Base-by-base conservation (phyloP, 2,329 filamentous ascomycete genomes). In the Didymella glomerata region DNA sequence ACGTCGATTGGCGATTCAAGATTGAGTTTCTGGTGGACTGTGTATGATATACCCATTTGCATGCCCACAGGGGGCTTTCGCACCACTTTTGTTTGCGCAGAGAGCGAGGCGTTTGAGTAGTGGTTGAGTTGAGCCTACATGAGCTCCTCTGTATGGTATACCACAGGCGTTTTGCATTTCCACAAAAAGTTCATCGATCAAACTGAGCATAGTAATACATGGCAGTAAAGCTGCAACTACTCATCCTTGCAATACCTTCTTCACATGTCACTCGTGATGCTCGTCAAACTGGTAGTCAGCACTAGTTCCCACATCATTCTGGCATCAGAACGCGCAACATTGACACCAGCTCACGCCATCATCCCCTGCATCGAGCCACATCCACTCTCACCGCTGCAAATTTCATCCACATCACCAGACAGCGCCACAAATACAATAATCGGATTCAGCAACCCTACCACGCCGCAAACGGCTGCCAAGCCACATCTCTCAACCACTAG, bases 31-130 rank as follows among this genome's bases (percentile, higher is more conserved):
- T 63, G 60, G 57, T 63, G 57, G 61, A 64, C 48, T 58, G 62
- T 61, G 65, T 66, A 70, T 66, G 67, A 71, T 70, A 71, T 71
- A 70, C 68, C 68, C 68, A 54, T 57, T 61, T 61, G 49, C 40
- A 44, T 54, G 53, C 34, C 52, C 40, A 18, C 14, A 8, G 11
- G 11, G 46, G 45, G 44, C 41, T 49, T 50, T 27, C 38, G 44
- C 46, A 54, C 11, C 40, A 42, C 25, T 54, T 25, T 48, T 50
- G 10, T 57, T 50, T 40, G 41, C 40, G 49, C 50, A 48, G 22
- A 50, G 16, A 58, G 55, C 52, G 36, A 27, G 57, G 57, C 32
- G 57, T 60, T 60, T 59, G 56, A 41, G 27, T 42, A 24, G 56
- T 54, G 56, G 56, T 59, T 36, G 56, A 59, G 56, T 59, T 44